Conservation (phyloP, 1,284 basidiomycete genomes). For the Flammula alnicola region DNA sequence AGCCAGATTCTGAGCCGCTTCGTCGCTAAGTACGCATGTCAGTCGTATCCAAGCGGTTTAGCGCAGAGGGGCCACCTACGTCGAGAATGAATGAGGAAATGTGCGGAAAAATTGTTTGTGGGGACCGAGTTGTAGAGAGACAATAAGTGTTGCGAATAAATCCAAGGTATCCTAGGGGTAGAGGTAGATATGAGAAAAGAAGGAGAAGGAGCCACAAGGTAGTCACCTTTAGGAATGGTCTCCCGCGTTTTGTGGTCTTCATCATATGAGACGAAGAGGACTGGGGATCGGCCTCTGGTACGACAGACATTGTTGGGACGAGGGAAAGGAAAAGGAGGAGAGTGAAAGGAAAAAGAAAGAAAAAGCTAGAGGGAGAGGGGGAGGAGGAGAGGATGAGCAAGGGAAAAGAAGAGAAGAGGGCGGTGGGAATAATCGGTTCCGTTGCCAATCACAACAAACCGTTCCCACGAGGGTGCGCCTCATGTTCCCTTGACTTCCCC, state of each 20-base stretch:
- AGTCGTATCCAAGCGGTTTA: slow-evolving; percentile 16
- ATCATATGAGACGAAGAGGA: slow-evolving; percentile 88
- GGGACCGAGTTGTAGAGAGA: slow-evolving; percentile 86
- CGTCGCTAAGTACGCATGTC: slow-evolving; percentile 68
- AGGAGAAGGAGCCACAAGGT: slow-evolving; percentile 24
- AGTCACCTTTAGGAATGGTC: slow-evolving; percentile 94
- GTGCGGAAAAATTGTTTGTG: slow-evolving; percentile 97
- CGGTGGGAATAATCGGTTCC: slow-evolving; percentile 42
- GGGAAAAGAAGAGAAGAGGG: slow-evolving; percentile 32
- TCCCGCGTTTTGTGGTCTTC: slow-evolving; percentile 94
- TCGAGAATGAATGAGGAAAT: slow-evolving; percentile 94
- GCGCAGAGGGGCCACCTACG: slow-evolving; percentile 58
- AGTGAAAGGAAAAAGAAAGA: slow-evolving; percentile 30
- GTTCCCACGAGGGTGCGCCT: slow-evolving; percentile 45
- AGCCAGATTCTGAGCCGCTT: slow-evolving; percentile 92
- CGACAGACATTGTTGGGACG: slow-evolving; percentile 41
- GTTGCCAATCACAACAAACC: slow-evolving; percentile 45
- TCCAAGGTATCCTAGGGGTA: slow-evolving; percentile 89
- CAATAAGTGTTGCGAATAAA: slow-evolving; percentile 95
- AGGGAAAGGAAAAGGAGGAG: slow-evolving; percentile 30
- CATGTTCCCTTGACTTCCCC: slow-evolving; percentile 33
- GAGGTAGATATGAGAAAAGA: slow-evolving; percentile 14
- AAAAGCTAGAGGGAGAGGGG: slow-evolving; percentile 29
- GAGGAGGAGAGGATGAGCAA: slow-evolving; percentile 33
- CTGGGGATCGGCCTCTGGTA: slow-evolving; percentile 45